Evolutionary conservation across 345 rosid genomes (phyloP).

Genomic region (Durio zibethinus): DNA sequence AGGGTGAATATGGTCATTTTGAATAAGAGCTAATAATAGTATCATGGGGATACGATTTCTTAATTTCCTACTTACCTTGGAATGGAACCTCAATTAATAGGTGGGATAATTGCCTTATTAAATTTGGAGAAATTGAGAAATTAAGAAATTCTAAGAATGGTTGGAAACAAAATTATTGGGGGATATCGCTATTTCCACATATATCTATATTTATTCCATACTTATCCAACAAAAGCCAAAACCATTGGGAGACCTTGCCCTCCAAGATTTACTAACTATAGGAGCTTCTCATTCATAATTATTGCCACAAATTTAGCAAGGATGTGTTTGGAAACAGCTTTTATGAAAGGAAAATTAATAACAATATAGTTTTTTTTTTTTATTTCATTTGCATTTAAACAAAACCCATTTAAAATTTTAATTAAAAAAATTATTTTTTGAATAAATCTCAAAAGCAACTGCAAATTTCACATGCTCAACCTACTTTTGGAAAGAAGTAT

Average conservation of each 20-base stretch:
- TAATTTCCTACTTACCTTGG: too few species aligned
- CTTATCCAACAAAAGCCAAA: background rate
- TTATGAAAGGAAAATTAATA: background rate
- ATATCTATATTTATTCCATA: background rate
- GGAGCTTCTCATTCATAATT: background rate
- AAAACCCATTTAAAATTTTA: background rate
- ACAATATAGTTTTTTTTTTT: background rate
- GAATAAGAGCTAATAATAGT: too few species aligned
- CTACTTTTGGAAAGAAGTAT: background rate
- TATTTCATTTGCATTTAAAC: background rate
- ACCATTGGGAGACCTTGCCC: background rate
- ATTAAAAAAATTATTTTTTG: background rate
- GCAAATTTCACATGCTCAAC: slow-evolving; percentile 4
- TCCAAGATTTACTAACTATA: background rate
- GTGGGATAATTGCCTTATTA: too few species aligned
- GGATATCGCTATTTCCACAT: background rate
- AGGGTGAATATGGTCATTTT: too few species aligned
- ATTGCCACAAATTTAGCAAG: background rate
- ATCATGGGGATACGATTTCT: too few species aligned
- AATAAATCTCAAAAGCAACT: background rate
- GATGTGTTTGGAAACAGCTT: slow-evolving; percentile 11
- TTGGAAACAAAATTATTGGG: background rate
- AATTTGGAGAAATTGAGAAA: background rate
- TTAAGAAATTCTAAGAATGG: background rate
- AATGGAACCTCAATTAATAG: too few species aligned